These are phyloP conservation scores for Euryodendron excelsum DNA, from an alignment of 148 eudicot genomes.

Conservation along the genomic window DNA sequence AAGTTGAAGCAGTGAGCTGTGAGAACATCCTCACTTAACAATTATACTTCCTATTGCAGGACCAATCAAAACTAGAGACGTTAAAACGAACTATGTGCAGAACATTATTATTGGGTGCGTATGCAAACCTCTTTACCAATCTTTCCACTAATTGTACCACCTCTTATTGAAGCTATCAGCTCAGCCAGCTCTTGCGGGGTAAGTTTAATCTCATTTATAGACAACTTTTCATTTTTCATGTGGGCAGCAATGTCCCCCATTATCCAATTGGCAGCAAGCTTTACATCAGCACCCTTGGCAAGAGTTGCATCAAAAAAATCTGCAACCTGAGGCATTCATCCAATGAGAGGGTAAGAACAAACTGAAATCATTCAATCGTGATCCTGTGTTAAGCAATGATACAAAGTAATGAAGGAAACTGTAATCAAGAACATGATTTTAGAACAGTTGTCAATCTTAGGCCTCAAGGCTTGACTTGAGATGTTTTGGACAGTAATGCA, in stretches of 20 bases:
- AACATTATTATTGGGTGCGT: background rate
- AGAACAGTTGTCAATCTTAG: background rate
- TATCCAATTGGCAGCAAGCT: conserved; percentile 96
- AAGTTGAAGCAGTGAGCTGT: background rate
- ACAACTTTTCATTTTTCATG: conserved; percentile 73
- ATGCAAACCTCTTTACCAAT: conserved; percentile 84
- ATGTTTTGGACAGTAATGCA: background rate
- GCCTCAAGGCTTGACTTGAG: background rate
- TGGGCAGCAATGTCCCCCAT: conserved; percentile 98
- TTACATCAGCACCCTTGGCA: conserved; percentile 69
- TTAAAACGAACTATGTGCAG: background rate
- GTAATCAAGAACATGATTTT: background rate
- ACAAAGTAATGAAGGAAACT: background rate
- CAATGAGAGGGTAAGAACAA: background rate
- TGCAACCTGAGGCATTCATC: conserved; percentile 62
- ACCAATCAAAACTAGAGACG: background rate
- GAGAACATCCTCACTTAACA: no score
- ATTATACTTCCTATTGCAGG: background rate
- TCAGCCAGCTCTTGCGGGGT: conserved; percentile 77
- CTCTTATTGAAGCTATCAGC: conserved; percentile 74
- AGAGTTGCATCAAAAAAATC: conserved; percentile 83
- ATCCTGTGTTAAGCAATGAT: background rate
- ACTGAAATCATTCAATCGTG: background rate
- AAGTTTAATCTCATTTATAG: conserved; percentile 73
- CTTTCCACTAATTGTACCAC: conserved; percentile 90